Percentiles rank a stretch among this genome's conserved stretches.
phyloP scores from a whole-genome alignment of 805 yeast genomes.

The Spathaspora hagerdaliae region DNA sequence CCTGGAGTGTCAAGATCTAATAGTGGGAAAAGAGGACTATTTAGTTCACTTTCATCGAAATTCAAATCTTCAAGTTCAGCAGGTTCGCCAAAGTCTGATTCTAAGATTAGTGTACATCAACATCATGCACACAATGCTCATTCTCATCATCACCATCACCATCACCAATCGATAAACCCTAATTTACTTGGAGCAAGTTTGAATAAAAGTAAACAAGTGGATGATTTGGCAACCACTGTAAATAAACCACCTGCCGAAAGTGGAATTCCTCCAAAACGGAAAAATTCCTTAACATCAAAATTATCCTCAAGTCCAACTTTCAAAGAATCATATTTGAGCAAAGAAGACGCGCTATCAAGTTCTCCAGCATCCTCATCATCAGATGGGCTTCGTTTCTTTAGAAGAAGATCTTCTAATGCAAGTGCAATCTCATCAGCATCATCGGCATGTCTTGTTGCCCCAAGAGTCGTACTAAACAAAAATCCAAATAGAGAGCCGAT shows the following conservation, averaged over 20 bases:
- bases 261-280: constrained; percentile 7
- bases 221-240: constrained; percentile 13
- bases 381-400: constrained; percentile 4
- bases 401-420: constrained; percentile 12
- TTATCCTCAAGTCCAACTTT: constrained; percentile 3
- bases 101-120: background rate
- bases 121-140: no score
- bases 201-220: constrained; percentile 12
- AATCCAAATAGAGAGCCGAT: constrained; percentile 37
- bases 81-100: constrained; percentile 4
- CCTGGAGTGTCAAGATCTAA: constrained; percentile 14
- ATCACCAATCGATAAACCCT: constrained; percentile 1
- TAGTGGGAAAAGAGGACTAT: constrained; percentile 22
- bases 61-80: constrained; percentile 22
- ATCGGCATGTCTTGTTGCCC: background rate
- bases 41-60: constrained; percentile 38
- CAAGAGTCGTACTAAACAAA: constrained; percentile 40
- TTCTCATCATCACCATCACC: background rate
- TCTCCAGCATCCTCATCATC: background rate
- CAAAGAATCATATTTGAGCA: constrained; percentile 3
- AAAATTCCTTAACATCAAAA: constrained; percentile 6
- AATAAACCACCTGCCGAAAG: constrained; percentile 25
- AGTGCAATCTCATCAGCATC: background rate
- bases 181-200: constrained; percentile 7
- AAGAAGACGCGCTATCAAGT: constrained; percentile 3